Conservation (phyloP, 768 basidiomycete species). For the Lactifluus pinguis region DNA sequence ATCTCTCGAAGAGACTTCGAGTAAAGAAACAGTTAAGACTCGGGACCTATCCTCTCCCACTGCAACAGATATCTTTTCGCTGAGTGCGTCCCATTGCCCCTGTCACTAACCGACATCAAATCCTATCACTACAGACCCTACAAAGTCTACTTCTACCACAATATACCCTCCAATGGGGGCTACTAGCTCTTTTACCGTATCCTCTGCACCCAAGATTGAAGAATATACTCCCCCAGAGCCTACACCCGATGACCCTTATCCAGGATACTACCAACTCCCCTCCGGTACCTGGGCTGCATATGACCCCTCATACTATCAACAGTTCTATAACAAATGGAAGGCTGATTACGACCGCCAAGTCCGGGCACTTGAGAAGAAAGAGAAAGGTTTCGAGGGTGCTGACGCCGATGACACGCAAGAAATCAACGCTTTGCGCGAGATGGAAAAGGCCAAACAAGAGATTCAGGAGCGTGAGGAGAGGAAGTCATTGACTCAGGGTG, state of each 20-base stretch:
- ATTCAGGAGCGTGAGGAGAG: conserved; percentile 66
- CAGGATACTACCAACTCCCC: conserved; percentile 80
- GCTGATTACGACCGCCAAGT: conserved; percentile 62
- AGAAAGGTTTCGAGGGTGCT: conserved; percentile 62
- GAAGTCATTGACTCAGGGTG: conserved; percentile 64
- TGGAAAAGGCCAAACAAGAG: conserved; percentile 69
- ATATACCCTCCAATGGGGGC: not conserved
- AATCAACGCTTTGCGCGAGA: conserved; percentile 62
- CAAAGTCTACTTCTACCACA: conserved; percentile 20
- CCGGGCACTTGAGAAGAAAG: conserved; percentile 58
- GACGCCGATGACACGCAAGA: conserved; percentile 46
- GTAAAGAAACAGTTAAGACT: conserved; percentile 12
- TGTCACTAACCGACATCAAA: not conserved
- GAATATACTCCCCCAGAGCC: conserved; percentile 68
- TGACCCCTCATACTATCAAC: conserved; percentile 59
- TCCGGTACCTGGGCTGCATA: conserved; percentile 73
- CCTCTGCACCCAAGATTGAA: conserved; percentile 61
- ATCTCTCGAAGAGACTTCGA: conserved; percentile 25
- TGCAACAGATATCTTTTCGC: conserved; percentile 59
- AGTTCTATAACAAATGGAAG: conserved; percentile 66
- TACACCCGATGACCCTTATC: conserved; percentile 65
- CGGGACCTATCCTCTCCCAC: conserved; percentile 20
- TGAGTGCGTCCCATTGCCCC: conserved; percentile 34
- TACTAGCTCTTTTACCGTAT: conserved; percentile 28
- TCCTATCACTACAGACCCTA: conserved; percentile 1